These are phyloP conservation scores for Colletotrichum sublineola DNA, from an alignment of 2,329 filamentous ascomycete genomes.

Conservation along the genomic window DNA sequence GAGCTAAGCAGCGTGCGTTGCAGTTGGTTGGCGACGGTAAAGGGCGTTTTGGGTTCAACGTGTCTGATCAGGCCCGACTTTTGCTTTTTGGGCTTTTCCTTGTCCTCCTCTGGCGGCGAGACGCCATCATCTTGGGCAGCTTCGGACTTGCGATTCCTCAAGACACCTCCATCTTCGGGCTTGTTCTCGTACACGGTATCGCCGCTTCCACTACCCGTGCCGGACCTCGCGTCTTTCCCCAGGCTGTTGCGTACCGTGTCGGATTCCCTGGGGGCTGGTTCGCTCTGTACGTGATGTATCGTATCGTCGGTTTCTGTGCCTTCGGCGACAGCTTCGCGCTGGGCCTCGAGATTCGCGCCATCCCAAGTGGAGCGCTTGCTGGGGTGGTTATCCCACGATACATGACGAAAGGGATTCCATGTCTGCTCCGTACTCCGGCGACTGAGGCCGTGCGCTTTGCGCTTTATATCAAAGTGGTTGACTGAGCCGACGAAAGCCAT, in stretches of 20 bases:
- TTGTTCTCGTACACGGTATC: conserved; percentile 44
- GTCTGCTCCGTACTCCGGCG: conserved; percentile 54
- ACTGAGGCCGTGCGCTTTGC: conserved; percentile 58
- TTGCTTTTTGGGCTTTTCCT: conserved; percentile 57
- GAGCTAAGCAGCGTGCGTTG: conserved; percentile 83
- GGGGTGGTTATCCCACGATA: conserved; percentile 51
- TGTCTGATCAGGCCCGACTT: conserved; percentile 59
- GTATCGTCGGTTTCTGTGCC: conserved; percentile 47
- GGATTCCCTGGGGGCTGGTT: conserved; percentile 47
- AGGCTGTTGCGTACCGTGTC: conserved; percentile 45
- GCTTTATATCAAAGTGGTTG: conserved; percentile 61
- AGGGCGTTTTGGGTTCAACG: conserved; percentile 65
- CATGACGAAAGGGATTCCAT: conserved; percentile 61
- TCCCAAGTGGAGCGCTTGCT: conserved; percentile 54
- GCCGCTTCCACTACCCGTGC: conserved; percentile 41
- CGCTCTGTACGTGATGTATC: conserved; percentile 54
- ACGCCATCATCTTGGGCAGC: conserved; percentile 43
- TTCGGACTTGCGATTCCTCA: conserved; percentile 52
- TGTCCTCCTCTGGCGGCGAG: conserved; percentile 47
- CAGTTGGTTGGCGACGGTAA: conserved; percentile 74
- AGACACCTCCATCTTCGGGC: conserved; percentile 44
- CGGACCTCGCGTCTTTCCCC: conserved; percentile 38
- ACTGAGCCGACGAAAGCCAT: conserved; percentile 51
- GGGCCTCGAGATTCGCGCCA: conserved; percentile 50
- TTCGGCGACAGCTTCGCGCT: conserved; percentile 43